Percentiles rank a stretch among this genome's conserved stretches.
phyloP scores from a whole-genome alignment of 164 flowering plant species.

The Liriodendron chinense region DNA sequence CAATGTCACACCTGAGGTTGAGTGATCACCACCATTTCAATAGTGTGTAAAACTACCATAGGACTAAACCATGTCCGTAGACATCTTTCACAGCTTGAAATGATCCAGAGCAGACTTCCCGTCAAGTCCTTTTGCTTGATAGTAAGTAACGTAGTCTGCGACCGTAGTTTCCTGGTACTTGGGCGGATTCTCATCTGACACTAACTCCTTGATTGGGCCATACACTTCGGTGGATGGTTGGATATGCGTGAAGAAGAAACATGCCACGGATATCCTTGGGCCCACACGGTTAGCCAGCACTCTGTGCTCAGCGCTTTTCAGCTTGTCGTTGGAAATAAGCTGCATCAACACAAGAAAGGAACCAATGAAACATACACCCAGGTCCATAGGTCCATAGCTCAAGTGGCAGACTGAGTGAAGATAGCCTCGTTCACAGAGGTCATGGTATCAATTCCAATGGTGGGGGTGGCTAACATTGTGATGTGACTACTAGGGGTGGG shows the following conservation, averaged over 20 bases:
- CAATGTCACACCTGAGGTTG: too few relatives aligned
- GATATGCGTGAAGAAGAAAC: conserved; percentile 19
- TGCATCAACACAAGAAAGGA: too few relatives aligned
- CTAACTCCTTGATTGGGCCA: conserved; percentile 41
- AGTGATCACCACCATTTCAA: too few relatives aligned
- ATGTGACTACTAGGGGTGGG: too few relatives aligned
- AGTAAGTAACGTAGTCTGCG: background rate
- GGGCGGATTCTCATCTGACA: conserved; percentile 30
- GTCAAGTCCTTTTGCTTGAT: background rate
- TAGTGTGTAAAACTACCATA: too few relatives aligned
- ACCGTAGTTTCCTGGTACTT: conserved; percentile 16
- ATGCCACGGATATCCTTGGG: conserved; percentile 36
- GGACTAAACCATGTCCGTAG: background rate
- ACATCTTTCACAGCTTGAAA: conserved; percentile 3
- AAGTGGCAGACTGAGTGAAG: too few relatives aligned
- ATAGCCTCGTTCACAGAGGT: too few relatives aligned
- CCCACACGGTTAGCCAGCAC: conserved; percentile 27
- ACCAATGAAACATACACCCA: too few relatives aligned
- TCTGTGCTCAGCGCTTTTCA: conserved; percentile 36
- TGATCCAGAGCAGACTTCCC: background rate
- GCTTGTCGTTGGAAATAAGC: conserved; percentile 8
- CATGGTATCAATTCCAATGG: too few relatives aligned
- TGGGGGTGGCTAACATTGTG: too few relatives aligned
- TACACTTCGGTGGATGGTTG: conserved; percentile 1
- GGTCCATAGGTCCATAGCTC: too few relatives aligned